phyloP scores from a whole-genome alignment of 108 stramenopile genomes.

The Nitzschia inconspicua region DNA sequence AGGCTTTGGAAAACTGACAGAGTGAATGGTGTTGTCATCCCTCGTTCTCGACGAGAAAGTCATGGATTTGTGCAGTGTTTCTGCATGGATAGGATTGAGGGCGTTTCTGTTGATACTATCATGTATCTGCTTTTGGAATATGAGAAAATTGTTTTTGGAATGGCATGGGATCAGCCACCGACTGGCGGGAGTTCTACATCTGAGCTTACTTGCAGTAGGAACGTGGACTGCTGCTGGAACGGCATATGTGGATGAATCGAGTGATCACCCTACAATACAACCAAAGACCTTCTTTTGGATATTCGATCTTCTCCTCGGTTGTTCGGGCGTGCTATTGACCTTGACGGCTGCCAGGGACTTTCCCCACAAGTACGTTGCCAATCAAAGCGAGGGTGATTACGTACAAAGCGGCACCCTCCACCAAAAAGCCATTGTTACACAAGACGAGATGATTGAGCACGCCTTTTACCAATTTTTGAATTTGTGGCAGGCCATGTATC shows the following conservation, averaged over 20 bases:
- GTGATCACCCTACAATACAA: background rate
- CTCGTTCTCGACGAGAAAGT: no score
- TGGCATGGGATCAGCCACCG: conserved; percentile 40
- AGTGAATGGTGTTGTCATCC: no score
- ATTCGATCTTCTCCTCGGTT: conserved; percentile 64
- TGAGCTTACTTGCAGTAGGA: conserved; percentile 41
- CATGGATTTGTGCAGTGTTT: no score
- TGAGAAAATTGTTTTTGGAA: conserved; percentile 33
- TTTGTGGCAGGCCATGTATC: conserved; percentile 59
- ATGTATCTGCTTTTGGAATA: no score
- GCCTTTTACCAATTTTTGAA: conserved; percentile 82
- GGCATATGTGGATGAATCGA: conserved; percentile 3
- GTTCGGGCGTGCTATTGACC: conserved; percentile 53
- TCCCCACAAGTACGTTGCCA: conserved; percentile 53
- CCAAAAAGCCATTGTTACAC: conserved; percentile 68
- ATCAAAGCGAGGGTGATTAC: conserved; percentile 35
- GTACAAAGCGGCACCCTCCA: conserved; percentile 79
- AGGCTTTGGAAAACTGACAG: no score
- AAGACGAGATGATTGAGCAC: conserved; percentile 87
- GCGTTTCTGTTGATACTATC: no score
- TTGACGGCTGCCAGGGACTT: conserved; percentile 74
- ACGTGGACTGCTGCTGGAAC: conserved; percentile 15
- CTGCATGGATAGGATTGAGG: no score
- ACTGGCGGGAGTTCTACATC: conserved; percentile 24
- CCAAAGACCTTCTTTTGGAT: conserved; percentile 14